Conservation (phyloP, 2,329 filamentous ascomycete genomes). For the Ophiostoma ulmi region DNA sequence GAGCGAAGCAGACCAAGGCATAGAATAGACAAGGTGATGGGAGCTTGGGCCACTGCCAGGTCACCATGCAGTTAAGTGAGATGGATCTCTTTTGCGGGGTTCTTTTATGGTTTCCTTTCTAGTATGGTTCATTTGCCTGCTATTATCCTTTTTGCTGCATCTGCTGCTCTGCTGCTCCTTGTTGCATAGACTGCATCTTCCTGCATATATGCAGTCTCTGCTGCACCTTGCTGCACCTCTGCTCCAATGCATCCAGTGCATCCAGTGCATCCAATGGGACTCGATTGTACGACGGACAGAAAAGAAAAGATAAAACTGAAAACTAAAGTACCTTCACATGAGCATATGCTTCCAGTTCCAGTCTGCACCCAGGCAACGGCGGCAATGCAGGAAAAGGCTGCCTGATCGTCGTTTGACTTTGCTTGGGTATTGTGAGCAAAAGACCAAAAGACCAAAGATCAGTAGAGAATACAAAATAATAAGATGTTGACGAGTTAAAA, state of each 20-base stretch:
- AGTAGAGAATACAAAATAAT: no score
- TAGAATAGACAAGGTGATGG: not conserved
- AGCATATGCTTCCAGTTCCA: not conserved
- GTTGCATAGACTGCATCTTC: not conserved
- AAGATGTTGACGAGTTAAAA: no score
- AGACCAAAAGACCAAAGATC: no score
- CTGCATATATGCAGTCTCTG: not conserved
- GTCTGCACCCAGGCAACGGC: not conserved
- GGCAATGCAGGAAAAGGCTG: slow-evolving; percentile 8
- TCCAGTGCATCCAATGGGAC: not conserved
- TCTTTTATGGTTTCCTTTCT: not conserved
- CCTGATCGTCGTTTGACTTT: not conserved
- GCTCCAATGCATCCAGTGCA: no score
- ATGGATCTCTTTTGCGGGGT: not conserved
- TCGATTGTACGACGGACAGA: not conserved
- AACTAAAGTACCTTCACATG: not conserved
- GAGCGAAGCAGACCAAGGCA: not conserved
- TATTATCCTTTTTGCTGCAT: no score
- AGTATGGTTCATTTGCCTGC: not conserved
- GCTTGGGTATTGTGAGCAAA: no score
- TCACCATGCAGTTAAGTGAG: not conserved
- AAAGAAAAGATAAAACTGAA: not conserved
- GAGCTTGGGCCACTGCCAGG: slow-evolving; percentile 7
- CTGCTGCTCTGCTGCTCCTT: not conserved
- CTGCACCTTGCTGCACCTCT: not conserved